These are phyloP conservation scores for Cryptococcus neoformans DNA, from an alignment of 1,284 basidiomycete species.

Conservation along the genomic window DNA sequence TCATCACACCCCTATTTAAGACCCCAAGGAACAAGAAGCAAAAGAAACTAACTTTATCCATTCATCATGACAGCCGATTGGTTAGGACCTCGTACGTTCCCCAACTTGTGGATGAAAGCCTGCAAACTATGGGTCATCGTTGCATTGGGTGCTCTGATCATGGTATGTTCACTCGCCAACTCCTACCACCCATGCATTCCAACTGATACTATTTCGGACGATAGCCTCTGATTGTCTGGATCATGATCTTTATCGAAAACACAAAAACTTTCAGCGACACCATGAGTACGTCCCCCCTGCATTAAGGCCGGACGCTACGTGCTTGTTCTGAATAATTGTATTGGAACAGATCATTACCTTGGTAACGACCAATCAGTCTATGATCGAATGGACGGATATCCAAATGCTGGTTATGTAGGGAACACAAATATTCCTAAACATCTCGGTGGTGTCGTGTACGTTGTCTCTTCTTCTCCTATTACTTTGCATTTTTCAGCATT, in stretches of 20 bases:
- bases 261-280: slow-evolving; percentile 22
- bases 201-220: neutral
- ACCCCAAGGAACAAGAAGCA: neutral
- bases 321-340: neutral
- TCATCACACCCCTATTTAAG: too few species aligned
- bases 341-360: slow-evolving; percentile 22
- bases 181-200: neutral
- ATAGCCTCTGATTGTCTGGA: slow-evolving; percentile 20
- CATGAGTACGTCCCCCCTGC: slow-evolving; percentile 17
- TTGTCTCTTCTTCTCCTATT: neutral
- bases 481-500: neutral
- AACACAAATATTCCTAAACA: slow-evolving; percentile 40
- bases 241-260: slow-evolving; percentile 33
- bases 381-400: slow-evolving; percentile 17
- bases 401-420: slow-evolving; percentile 28
- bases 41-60: neutral
- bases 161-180: slow-evolving; percentile 16
- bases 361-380: slow-evolving; percentile 26
- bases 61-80: slow-evolving; percentile 10
- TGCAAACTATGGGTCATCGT: slow-evolving; percentile 30
- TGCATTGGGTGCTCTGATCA: slow-evolving; percentile 24
- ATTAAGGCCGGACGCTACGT: neutral
- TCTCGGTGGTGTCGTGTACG: slow-evolving; percentile 33
- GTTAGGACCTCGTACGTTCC: slow-evolving; percentile 16
- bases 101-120: slow-evolving; percentile 15